phyloP scores from a whole-genome alignment of 352 stramenopile species.

The Bremia lactucae region DNA sequence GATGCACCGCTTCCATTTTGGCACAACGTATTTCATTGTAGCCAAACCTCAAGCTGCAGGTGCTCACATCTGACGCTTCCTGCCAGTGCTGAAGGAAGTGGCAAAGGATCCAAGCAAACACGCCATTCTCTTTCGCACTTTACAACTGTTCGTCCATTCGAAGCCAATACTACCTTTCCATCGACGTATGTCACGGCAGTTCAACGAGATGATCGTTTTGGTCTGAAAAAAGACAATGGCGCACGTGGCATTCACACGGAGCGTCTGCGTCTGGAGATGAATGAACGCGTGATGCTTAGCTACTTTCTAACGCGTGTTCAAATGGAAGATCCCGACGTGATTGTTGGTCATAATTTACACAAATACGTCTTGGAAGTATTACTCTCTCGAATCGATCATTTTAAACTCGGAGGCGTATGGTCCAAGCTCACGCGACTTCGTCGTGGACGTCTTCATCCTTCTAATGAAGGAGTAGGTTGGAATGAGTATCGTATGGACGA shows the following conservation, averaged over 20 bases:
- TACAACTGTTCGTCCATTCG: slow-evolving; percentile 67
- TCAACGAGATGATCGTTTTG: slow-evolving; percentile 51
- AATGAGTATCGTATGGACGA: slow-evolving; percentile 84
- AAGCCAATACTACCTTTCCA: slow-evolving; percentile 53
- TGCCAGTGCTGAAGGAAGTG: slow-evolving; percentile 47
- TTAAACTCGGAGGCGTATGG: slow-evolving; percentile 81
- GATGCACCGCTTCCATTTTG: too few relatives aligned
- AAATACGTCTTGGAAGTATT: slow-evolving; percentile 98
- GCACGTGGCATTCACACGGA: slow-evolving; percentile 31
- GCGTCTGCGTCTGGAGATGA: slow-evolving; percentile 60
- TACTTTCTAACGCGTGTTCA: slow-evolving; percentile 89
- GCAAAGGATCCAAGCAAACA: slow-evolving; percentile 24
- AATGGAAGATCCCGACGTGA: slow-evolving; percentile 95
- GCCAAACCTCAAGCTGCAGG: too few relatives aligned
- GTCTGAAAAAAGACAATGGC: slow-evolving; percentile 28
- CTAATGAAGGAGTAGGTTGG: slow-evolving; percentile 79
- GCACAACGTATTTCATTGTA: too few relatives aligned
- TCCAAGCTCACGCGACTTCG: slow-evolving; percentile 76
- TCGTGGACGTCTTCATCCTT: slow-evolving; percentile 57
- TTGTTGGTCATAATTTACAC: slow-evolving; percentile 98
- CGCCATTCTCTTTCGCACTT: slow-evolving; percentile 58
- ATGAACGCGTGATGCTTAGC: slow-evolving; percentile 77
- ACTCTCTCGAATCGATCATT: slow-evolving; percentile 89
- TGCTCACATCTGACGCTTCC: too few relatives aligned
- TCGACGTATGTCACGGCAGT: slow-evolving; percentile 41